Base-by-base conservation (phyloP, 2,329 filamentous ascomycete species). In the Cephalotrichum gorgonifer region DNA sequence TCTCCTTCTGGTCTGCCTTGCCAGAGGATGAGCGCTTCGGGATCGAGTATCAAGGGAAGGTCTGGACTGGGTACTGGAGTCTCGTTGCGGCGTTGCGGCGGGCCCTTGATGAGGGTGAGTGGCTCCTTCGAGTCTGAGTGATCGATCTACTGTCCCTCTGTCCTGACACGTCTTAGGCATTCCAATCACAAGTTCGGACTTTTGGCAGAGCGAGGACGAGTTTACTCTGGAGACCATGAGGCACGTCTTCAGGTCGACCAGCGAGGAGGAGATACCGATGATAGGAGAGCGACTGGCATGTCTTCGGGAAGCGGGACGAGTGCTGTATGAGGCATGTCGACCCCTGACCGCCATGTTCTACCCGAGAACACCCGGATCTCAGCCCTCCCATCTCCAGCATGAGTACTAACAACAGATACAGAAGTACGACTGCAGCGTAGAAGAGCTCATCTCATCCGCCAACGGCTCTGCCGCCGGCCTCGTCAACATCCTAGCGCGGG, bases 21-120 rank as follows among this genome's bases (percentile, higher is more conserved):
- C 65, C 72, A 0, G 82, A 86, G 11, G 75, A 81, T 5, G 81
- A 91, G 57, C 76, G 88, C 11, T 98, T 91, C 64, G 78, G 85
- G 9, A 77, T 98, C 39, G 83, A 87, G 50, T 97, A 96, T 65
- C 78, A 76, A 43, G 89, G 81, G 26, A 83, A 79, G 64, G 79
- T 68, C 50, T 97, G 89, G 88, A 96, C 89, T 0, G 93, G 93
- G 3, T 98, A 98, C 65, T 95, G 87, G 83, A 95, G 89, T 63
- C 69, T 98, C 50, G 88, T 97, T 20, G 93, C 93, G 23, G 79
- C 86, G 22, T 65, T 98, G 58, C 87, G 90, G 64, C 75, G 93
- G 58, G 94, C 89, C 2, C 68, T 97, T 39, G 89, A 97, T 47
- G 90, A 96, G 73, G 85, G 86, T 68, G 43, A 51, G 62, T 61